phyloP scores from a whole-genome alignment of 805 yeast genomes.

The Barnettozyma botsteinii region DNA sequence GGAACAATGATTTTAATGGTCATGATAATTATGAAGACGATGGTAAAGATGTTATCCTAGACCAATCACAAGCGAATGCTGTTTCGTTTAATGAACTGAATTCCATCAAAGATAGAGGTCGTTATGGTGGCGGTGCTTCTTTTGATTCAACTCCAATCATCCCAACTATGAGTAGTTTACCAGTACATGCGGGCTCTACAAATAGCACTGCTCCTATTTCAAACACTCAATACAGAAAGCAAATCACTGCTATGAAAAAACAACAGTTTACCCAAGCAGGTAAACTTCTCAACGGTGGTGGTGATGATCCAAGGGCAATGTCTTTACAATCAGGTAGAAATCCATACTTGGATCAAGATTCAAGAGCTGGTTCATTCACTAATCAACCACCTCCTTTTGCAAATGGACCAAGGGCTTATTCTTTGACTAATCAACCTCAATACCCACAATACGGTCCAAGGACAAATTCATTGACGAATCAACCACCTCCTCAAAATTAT shows the following conservation, averaged over 20 bases:
- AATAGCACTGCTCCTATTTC: constrained; percentile 27
- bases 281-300: constrained; percentile 22
- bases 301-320: constrained; percentile 41
- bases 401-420: constrained; percentile 14
- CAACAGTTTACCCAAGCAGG: constrained; percentile 43
- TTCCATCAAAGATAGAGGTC: constrained; percentile 59
- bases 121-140: constrained; percentile 46
- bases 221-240: constrained; percentile 57
- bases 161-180: too few relatives aligned
- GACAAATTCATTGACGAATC: constrained; percentile 17
- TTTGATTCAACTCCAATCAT: constrained; percentile 68
- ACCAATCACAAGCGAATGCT: constrained; percentile 29
- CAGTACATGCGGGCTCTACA: too few relatives aligned
- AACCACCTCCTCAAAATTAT: constrained; percentile 2
- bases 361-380: constrained; percentile 16
- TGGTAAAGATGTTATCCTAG: constrained; percentile 31
- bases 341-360: constrained; percentile 15
- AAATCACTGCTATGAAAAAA: constrained; percentile 62
- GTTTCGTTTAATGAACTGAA: constrained; percentile 61
- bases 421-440: constrained; percentile 10
- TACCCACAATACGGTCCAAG: constrained; percentile 9
- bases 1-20: constrained; percentile 21
- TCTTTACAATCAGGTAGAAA: constrained; percentile 30
- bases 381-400: constrained; percentile 3
- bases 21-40: constrained; percentile 34